These are phyloP conservation scores for Penicillium coprophilum DNA, from an alignment of 495 filamentous ascomycete genomes.

Conservation along the genomic window DNA sequence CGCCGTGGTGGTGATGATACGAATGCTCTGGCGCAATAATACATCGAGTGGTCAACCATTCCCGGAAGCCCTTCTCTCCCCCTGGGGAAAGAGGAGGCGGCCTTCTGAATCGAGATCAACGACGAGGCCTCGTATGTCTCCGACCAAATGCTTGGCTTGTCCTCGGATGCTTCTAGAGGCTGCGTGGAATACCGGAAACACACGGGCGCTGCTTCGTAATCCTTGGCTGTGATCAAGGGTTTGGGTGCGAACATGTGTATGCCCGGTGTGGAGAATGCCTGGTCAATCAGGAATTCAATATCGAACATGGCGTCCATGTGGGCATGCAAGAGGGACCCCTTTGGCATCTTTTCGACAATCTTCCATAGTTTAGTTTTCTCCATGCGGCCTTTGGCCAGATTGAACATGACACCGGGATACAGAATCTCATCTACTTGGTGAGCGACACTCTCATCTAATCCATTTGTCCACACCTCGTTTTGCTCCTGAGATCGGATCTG, in stretches of 20 bases:
- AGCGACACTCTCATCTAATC: slow-evolving; percentile 63
- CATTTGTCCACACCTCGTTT: slow-evolving; percentile 66
- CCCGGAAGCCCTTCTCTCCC: slow-evolving; percentile 66
- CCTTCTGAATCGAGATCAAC: slow-evolving; percentile 58
- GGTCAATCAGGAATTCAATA: slow-evolving; percentile 69
- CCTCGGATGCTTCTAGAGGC: slow-evolving; percentile 13
- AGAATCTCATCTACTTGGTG: slow-evolving; percentile 52
- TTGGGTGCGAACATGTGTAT: slow-evolving; percentile 64
- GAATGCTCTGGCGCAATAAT: slow-evolving; percentile 69
- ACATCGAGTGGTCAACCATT: slow-evolving; percentile 75
- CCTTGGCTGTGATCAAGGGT: slow-evolving; percentile 49
- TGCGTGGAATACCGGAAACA: slow-evolving; percentile 53
- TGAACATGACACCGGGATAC: slow-evolving; percentile 88
- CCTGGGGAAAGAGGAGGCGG: slow-evolving; percentile 73
- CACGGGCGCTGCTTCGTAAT: slow-evolving; percentile 44
- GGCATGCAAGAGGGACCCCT: slow-evolving; percentile 84
- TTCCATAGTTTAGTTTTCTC: slow-evolving; percentile 80
- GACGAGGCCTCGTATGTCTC: slow-evolving; percentile 55
- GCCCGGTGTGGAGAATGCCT: slow-evolving; percentile 69
- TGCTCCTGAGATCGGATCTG: slow-evolving; percentile 77
- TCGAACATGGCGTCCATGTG: slow-evolving; percentile 91
- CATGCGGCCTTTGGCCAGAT: slow-evolving; percentile 73
- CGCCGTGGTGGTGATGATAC: slow-evolving; percentile 75
- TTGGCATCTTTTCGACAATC: slow-evolving; percentile 83
- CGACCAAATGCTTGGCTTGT: slow-evolving; percentile 58